phyloP scores from a whole-genome alignment of 2,329 filamentous ascomycete genomes.

The Sphaerulina vaccinii region DNA sequence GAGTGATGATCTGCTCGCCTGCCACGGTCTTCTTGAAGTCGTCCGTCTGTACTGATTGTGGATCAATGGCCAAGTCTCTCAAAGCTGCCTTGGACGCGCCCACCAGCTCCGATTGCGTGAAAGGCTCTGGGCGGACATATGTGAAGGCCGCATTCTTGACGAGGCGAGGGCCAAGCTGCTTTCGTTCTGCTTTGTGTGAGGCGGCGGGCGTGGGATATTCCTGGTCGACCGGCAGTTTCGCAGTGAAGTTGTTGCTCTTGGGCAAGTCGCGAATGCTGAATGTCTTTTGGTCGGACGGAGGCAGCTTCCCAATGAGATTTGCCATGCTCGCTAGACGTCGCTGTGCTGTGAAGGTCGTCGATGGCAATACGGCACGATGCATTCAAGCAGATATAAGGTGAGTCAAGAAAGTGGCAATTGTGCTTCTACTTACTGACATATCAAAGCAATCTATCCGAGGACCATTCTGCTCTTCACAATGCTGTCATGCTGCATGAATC shows the following conservation, averaged over 20 bases:
- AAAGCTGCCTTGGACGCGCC: conserved; percentile 77
- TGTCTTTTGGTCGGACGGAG: conserved; percentile 29
- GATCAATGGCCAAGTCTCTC: conserved; percentile 72
- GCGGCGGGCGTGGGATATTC: conserved; percentile 74
- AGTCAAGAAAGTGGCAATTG: too few species aligned
- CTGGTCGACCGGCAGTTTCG: conserved; percentile 70
- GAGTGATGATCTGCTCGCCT: conserved; percentile 79
- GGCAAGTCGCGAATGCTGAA: conserved; percentile 54
- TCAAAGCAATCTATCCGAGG: too few species aligned
- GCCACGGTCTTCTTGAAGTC: conserved; percentile 76
- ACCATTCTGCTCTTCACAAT: too few species aligned
- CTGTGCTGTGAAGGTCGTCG: conserved; percentile 22
- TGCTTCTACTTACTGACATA: too few species aligned
- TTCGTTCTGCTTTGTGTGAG: conserved; percentile 78
- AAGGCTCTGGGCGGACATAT: conserved; percentile 78
- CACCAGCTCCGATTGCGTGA: conserved; percentile 73
- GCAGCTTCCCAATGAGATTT: conserved; percentile 41
- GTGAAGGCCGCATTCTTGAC: conserved; percentile 86
- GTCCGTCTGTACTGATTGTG: conserved; percentile 65
- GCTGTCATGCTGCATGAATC: too few species aligned
- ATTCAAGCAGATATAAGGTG: conserved; percentile 12
- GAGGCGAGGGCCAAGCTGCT: conserved; percentile 73
- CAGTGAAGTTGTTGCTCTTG: conserved; percentile 65
- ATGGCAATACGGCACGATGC: conserved; percentile 22
- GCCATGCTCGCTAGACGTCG: conserved; percentile 45